phyloP scores from a whole-genome alignment of 441 rosid species.

The Corymbia citriodora region DNA sequence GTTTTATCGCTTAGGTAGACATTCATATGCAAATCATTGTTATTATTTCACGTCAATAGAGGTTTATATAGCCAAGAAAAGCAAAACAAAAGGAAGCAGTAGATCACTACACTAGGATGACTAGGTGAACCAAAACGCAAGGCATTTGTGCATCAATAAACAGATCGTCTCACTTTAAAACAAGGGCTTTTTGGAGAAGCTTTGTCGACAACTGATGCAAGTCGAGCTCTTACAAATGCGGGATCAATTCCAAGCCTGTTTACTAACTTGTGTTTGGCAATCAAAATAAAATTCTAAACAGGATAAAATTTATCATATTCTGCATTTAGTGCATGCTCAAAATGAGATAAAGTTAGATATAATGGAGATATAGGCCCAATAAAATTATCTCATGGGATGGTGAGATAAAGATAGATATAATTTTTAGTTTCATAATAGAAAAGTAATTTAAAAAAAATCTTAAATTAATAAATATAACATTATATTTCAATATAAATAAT shows the following conservation, averaged over 20 bases:
- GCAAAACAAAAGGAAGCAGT: not conserved
- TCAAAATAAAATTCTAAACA: no score
- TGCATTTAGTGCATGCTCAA: no score
- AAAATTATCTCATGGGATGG: no score
- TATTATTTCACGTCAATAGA: not conserved
- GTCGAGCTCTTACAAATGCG: not conserved
- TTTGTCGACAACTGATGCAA: not conserved
- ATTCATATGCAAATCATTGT: not conserved
- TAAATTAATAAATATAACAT: no score
- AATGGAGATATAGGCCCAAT: no score
- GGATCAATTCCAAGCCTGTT: not conserved
- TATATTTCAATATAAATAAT: no score
- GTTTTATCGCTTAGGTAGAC: not conserved
- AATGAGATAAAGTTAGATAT: no score
- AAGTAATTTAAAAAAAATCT: no score
- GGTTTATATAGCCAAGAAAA: not conserved
- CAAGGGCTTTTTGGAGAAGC: constrained; percentile 14
- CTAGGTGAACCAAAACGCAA: not conserved
- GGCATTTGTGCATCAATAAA: not conserved
- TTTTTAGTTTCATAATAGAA: no score
- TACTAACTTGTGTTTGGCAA: no score
- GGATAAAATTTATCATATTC: no score
- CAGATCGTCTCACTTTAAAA: not conserved
- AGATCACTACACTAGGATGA: not conserved
- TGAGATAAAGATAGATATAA: no score